Conservation (phyloP, 768 basidiomycete genomes). For the Boletus insuetus region DNA sequence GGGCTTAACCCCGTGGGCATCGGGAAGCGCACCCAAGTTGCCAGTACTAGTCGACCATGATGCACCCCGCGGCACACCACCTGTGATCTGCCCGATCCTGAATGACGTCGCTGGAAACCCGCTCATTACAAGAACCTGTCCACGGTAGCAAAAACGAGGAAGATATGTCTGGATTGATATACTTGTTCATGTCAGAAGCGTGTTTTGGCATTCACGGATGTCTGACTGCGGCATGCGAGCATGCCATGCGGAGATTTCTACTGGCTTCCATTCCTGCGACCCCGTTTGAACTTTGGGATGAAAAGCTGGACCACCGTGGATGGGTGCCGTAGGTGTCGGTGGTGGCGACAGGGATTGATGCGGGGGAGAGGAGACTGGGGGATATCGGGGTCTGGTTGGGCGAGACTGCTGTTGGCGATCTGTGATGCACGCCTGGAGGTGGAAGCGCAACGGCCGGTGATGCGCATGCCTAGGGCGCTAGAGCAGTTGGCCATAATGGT, state of each 20-base stretch:
- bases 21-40: no score
- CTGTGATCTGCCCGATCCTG: no score
- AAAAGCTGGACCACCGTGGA: conserved; percentile 49
- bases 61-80: no score
- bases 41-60: no score
- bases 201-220: conserved; percentile 26
- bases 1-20: no score
- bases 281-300: conserved; percentile 74
- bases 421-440: conserved; percentile 49
- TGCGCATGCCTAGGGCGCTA: conserved; percentile 75
- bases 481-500: conserved; percentile 80
- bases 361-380: conserved; percentile 13
- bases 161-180: conserved; percentile 44
- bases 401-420: background rate
- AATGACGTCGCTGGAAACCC: no score
- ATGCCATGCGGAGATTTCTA: conserved; percentile 66
- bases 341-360: background rate
- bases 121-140: no score
- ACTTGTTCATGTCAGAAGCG: conserved; percentile 28
- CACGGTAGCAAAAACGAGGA: conserved; percentile 35
- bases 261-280: conserved; percentile 85
- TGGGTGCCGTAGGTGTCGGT: conserved; percentile 3
- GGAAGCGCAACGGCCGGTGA: conserved; percentile 59
- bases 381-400: background rate
- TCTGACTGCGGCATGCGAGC: conserved; percentile 48